Evolutionary conservation across 2,329 filamentous ascomycete genomes (phyloP), one percentile per base, ranked within the genome.

Genomic region (Claviceps capensis): DNA sequence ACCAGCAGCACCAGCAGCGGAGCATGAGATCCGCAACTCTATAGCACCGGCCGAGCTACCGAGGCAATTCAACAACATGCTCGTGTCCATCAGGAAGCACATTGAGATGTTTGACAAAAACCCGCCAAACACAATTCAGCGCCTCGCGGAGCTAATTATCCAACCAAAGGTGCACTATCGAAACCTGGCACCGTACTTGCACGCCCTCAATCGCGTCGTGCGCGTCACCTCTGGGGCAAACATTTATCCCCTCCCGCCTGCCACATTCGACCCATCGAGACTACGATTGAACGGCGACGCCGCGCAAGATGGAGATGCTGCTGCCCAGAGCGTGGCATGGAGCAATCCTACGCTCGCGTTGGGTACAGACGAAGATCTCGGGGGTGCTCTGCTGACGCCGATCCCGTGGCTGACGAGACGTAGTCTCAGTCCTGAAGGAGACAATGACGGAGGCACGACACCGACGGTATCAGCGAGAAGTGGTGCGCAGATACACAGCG

Each of bases 91-190:
- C 57, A 75, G 69, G 41, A 67, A 68, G 5, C 81, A 83, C 16
- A 72, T 95, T 48, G 74, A 72, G 2, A 78, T 77, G 58, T 98
- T 98, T 67, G 64, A 78, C 22, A 72, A 74, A 3, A 79, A 86
- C 59, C 91, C 93, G 1, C 93, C 93, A 0, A 88, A 97, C 65
- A 97, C 93, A 3, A 79, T 96, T 55, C 93, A 98, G 69, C 85
- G 93, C 41, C 78, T 98, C 22, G 82, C 89, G 22, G 93, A 98
- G 72, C 82, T 97, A 34, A 73, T 95, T 4, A 74, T 95, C 38
- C 69, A 75, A 26, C 93, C 93, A 1, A 83, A 74, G 54, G 76
- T 77, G 52, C 86, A 95, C 68, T 96, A 97, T 71, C 81, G 79
- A 55, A 85, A 82, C 50, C 76, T 97, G 2, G 81, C 87, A 1